These are phyloP conservation scores for Globisporangium perplexum DNA, from an alignment of 352 stramenopile genomes.

Conservation along the genomic window DNA sequence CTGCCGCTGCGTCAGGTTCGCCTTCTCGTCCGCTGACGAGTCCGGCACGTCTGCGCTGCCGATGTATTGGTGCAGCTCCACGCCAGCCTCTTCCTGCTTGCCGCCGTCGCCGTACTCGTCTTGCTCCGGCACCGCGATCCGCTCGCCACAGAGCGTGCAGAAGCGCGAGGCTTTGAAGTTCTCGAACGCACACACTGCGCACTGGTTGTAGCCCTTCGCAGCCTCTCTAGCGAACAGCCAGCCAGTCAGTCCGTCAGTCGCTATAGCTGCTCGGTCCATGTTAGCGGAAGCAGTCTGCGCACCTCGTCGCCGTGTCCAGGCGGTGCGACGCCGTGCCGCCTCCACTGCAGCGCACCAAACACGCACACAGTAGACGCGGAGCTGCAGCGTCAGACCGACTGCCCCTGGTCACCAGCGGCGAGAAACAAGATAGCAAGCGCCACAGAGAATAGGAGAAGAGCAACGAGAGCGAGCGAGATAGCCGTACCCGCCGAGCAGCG, in stretches of 20 bases:
- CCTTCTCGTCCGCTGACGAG: conserved; percentile 2
- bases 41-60: background rate
- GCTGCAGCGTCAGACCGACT: background rate
- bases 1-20: conserved; percentile 17
- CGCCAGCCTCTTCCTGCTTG: background rate
- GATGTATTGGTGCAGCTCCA: conserved; percentile 3
- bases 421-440: no score
- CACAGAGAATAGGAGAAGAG: no score
- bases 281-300: background rate
- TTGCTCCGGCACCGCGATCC: conserved; percentile 11
- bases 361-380: no score
- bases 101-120: background rate
- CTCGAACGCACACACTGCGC: conserved; percentile 43
- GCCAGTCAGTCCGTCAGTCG: background rate
- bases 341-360: background rate
- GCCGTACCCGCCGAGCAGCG: conserved; percentile 46
- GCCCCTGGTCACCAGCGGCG: no score
- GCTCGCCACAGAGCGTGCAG: conserved; percentile 41
- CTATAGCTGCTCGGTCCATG: background rate
- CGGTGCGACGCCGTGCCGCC: conserved; percentile 29
- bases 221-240: conserved; percentile 21
- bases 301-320: conserved; percentile 40
- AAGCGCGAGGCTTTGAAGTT: conserved; percentile 51
- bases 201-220: conserved; percentile 37
- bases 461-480: background rate